Base-by-base conservation (phyloP, 352 stramenopile species). In the Phytopythium litorale region DNA sequence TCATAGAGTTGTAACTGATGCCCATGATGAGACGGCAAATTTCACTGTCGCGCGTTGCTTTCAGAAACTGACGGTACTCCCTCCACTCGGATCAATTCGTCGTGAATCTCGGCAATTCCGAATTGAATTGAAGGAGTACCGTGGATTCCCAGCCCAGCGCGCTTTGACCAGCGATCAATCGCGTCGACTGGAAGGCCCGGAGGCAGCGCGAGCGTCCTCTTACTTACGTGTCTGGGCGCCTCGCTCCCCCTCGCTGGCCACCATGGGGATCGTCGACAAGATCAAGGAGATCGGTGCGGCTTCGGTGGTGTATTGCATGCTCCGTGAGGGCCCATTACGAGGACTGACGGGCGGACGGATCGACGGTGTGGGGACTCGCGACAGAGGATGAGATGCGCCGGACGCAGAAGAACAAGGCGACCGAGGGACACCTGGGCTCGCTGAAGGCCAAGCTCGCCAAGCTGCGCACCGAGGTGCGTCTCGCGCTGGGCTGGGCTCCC, bases 391-490 rank as follows among this genome's bases (percentile, higher is more conserved):
- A 98, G 76, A 98, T 99, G 86, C 95, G 94, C 66, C 82, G 95
- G 69, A 99, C 97, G 54, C 96, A 99, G 80, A 99, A 99, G 72
- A 99, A 99, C 74, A 99, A 99, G 80, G 95, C 94, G 49, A 97
- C 87, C 7, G 89, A 96, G 66, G 72, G 76, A 7, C 89, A 96
- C 69, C 79, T 98, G 32, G 95, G 96, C 11, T 84, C 88, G 49
- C 76, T 99, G 33, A 99, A 99, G 76, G 98, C 98, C 38, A 99
- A 99, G 81, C 81, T 99, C 37, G 97, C 97, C 38, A 99, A 99
- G 78, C 76, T 99, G 35, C 95, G 97, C 52, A 97, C 92, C n/a
- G 97, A 99, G 75, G 81, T 94, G 49, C 32, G 38, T 25, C 1
- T 21, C 33, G 23, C 45, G 30, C n/a, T 33, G 15, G 23, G 16